Conservation (phyloP, 495 filamentous ascomycete genomes). For the Penicillium verhagenii region DNA sequence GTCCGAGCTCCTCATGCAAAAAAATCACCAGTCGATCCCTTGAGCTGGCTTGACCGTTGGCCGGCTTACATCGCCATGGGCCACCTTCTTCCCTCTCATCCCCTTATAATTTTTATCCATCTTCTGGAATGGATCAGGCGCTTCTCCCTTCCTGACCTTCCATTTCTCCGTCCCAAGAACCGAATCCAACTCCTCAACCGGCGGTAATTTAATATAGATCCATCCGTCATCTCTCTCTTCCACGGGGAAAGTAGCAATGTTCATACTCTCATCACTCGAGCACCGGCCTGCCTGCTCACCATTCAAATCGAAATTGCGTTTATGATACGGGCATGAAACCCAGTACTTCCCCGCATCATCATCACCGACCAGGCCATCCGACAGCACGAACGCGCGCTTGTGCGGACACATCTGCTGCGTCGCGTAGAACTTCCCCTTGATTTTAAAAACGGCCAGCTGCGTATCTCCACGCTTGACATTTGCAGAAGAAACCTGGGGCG, state of each 20-base stretch:
- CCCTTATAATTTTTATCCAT: conserved; percentile 64
- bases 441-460: conserved; percentile 87
- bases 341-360: conserved; percentile 64
- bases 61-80: conserved; percentile 44
- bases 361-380: conserved; percentile 86
- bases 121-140: conserved; percentile 60
- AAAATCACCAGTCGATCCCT: conserved; percentile 73
- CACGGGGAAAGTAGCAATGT: conserved; percentile 81
- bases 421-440: conserved; percentile 81
- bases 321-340: conserved; percentile 91
- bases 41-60: conserved; percentile 44
- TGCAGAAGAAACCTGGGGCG: conserved; percentile 64
- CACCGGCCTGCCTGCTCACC: conserved; percentile 69
- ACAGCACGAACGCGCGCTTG: conserved; percentile 88
- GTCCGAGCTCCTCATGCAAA: not conserved
- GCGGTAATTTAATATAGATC: conserved; percentile 84
- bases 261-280: conserved; percentile 71
- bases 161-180: conserved; percentile 79
- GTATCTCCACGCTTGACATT: conserved; percentile 87
- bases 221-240: conserved; percentile 77
- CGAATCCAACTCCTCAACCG: conserved; percentile 80
- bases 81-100: conserved; percentile 57
- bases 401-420: conserved; percentile 98
- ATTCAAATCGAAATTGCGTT: conserved; percentile 82
- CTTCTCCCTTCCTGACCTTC: conserved; percentile 77